Evolutionary conservation across 202 grass and related monocot species (phyloP), one percentile per base, ranked within the genome.

Genomic region (Schoenoplectus tabernaemontani): DNA sequence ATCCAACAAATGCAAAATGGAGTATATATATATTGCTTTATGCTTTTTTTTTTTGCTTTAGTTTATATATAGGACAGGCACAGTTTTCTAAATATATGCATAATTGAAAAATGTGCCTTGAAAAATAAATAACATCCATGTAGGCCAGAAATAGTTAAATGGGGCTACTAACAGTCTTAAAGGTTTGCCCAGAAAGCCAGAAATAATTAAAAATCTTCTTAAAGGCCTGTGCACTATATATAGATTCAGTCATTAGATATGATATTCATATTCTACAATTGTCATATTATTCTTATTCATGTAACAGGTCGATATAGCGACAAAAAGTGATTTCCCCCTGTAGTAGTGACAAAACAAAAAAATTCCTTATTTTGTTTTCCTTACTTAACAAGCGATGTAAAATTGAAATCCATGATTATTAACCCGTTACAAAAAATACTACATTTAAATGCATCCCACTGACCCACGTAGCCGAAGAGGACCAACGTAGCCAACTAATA

Each of bases 161-260:
- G n/a, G n/a, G n/a, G n/a, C n/a, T n/a, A n/a, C n/a, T n/a, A n/a
- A n/a, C n/a, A n/a, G n/a, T n/a, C n/a, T n/a, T n/a, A n/a, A n/a
- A n/a, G n/a, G n/a, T n/a, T n/a, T n/a, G n/a, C 7, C 15, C 70
- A 33, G 28, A 56, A 30, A 54, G 47, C 48, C 70, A 33, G 26
- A 75, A 75, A 75, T 75, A 75, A 47, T 75, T 75, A n/a, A 53
- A 54, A 75, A 75, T 75, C 13, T 36, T 36, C 70, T 75, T 33
- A n/a, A 54, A 19, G n/a, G n/a, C n/a, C n/a, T n/a, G 47, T 56
- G 70, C 70, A 54, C 28, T n/a, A n/a, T n/a, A n/a, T 11, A 10
- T 34, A 53, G 28, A 75, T 53, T 7, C 26, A 51, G 70, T 8
- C 46, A 74, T 26, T 28, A 33, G 2, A 32, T 74, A 10, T 7